Evolutionary conservation across 768 basidiomycete species (phyloP), one percentile per base, ranked within the genome.

Genomic region (Mycena capillaripes): DNA sequence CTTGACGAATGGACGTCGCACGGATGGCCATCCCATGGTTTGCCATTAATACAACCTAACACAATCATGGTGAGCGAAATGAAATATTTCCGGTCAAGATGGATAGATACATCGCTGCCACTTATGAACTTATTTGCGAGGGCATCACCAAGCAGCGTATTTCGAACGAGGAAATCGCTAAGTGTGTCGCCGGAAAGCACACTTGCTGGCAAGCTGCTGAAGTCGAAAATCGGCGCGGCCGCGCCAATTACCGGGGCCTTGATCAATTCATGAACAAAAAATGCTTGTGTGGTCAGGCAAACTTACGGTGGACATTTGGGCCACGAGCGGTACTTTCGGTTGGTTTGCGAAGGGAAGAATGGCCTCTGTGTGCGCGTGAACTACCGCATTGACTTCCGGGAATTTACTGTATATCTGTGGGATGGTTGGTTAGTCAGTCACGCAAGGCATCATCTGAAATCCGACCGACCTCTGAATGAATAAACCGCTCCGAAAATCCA

Each of bases 331-430:
- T 19, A 44, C 42, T 44, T 44, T 44, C 42, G 42, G 14, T 44
- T 9, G 17, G 19, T 44, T 44, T 44, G 42, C 42, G 42, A 44
- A 44, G 42, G 42, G 42, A 44, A 44, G 42, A 16, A 44, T 44
- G 8, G 42, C 42, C 42, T 44, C 42, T 16, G 42, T 44, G 42
- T 44, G 42, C 8, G 42, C 42, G 17, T 44, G 42, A 19, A 44
- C 42, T 9, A 44, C 42, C 42, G 42, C 42, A 44, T 44, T 44
- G 42, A 44, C 42, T 9, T 44, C 42, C 58, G 58, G 58, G 38
- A 59, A 59, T 59, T 59, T 59, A 17, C 32, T 59, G 58, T 59
- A 59, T 10, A 59, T 59, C 58, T 59, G 58, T 21, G 38, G n/a
- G 23, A 38, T 40, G n/a, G n/a, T n/a, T n/a, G n/a, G n/a, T n/a